Evolutionary conservation across 495 filamentous ascomycete species (phyloP).

Genomic region (Penicillium diatomitis): DNA sequence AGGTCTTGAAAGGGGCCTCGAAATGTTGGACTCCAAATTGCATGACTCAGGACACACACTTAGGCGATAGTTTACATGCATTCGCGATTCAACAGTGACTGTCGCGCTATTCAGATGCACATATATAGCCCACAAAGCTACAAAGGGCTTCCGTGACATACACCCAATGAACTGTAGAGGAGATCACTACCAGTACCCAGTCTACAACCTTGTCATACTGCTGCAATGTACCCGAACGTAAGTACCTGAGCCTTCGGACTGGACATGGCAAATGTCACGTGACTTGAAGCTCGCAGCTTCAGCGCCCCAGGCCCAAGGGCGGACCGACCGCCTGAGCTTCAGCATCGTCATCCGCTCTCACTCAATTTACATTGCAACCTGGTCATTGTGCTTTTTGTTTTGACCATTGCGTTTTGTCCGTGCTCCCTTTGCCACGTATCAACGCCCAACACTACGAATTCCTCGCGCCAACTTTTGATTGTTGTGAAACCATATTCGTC

Average conservation of each 20-base stretch:
- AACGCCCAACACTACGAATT: background rate
- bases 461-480: background rate
- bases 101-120: too few species aligned
- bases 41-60: too few species aligned
- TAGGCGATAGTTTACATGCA: too few species aligned
- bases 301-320: slow-evolving; percentile 16
- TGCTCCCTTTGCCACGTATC: background rate
- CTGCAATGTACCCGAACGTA: too few species aligned
- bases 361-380: slow-evolving; percentile 6
- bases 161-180: too few species aligned
- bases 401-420: background rate
- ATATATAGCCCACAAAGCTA: too few species aligned
- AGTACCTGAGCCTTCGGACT: background rate
- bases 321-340: slow-evolving; percentile 20
- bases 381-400: background rate
- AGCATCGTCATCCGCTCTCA: slow-evolving; percentile 15
- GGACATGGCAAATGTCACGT: slow-evolving; percentile 2
- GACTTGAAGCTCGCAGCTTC: slow-evolving; percentile 17
- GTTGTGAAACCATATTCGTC: slow-evolving; percentile 14
- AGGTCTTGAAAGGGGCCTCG: too few species aligned
- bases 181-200: too few species aligned
- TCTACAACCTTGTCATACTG: too few species aligned
- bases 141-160: too few species aligned
- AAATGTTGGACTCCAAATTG: too few species aligned
- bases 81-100: too few species aligned